Evolutionary conservation across 768 basidiomycete species (phyloP), one percentile per base, ranked within the genome.

Genomic region (Clathrus columnatus): DNA sequence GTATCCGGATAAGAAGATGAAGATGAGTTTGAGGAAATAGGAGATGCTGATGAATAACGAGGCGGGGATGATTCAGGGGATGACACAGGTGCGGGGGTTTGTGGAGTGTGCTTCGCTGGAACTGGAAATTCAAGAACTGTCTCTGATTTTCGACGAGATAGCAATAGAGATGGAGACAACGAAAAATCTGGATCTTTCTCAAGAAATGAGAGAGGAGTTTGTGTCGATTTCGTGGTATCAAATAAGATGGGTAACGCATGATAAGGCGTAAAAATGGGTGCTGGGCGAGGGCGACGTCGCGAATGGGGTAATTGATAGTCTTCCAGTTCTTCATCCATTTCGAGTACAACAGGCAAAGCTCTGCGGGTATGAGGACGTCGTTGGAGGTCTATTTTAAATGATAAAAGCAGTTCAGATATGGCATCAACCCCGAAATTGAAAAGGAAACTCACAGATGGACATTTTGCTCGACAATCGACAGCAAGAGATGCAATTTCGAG

Each of bases 121-220:
- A 54, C 53, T 6, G 53, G 53, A 29, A 54, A 54, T 1, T 54
- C 53, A 10, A 54, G 53, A n/a, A 47, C 36, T n/a, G 53, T 54
- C 32, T 54, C 53, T 1, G 53, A 54, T 24, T 32, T 42, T n/a
- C 53, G 53, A n/a, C 53, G 53, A 10, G 14, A 21, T 24, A 54
- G 23, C 17, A 54, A 28, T 16, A 32, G 24, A 8, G 53, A 54
- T 16, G 53, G 53, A n/a, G 53, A 54, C 3, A 54, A 32, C 29
- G 53, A 43, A 18, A 54, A 54, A n/a, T 28, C 32, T 2, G 44
- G 43, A 21, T 54, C 27, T n/a, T 54, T 45, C 11, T 27, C 43
- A 10, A 45, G 21, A 21, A 52, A 14, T 17, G 51, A 10, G 14
- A 42, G 32, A 11, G 21, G 14, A 20, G 8, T 32, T 29, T 50